Evolutionary conservation across 129 eudicot genomes (phyloP), one percentile per base, ranked within the genome.

Genomic region (Glebionis coronaria): DNA sequence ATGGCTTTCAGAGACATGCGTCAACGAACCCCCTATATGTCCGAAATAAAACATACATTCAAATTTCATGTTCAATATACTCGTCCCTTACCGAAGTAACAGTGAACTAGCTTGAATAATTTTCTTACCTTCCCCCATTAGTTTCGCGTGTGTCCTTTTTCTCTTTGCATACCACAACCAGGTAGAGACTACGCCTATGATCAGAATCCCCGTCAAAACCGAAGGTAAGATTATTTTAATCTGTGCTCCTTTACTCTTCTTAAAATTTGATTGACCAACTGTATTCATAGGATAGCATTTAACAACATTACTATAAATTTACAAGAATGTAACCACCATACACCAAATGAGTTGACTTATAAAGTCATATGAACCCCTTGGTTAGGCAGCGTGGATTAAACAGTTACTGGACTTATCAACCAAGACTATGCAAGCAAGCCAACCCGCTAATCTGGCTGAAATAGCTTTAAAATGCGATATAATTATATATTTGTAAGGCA

Each of bases 161-260:
- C 44, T 70, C 50, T 64, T 27, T 42, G 23, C 9, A 51, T 44
- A 46, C 47, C 56, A 5, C 44, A 45, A 62, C 61, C 73, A 28
- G 19, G 74, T 28, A 56, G 70, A 51, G 31, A 68, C 29, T n/a
- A 82, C 11, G 50, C 83, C 69, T 31, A 79, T 49, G 25, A 79
- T 59, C 23, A 69, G 55, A 67, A 76, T 29, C 42, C 67, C 80
- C 44, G 23, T 1, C 14, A 40, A n/a, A 27, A 23, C 13, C 21
- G 70, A 40, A 9, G 73, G n/a, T 7, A 73, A 25, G 16, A 60
- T 44, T 47, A 79, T 68, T 28, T 63, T 50, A 2, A 65, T 46
- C 14, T 65, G 56, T 40, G 55, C 9, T 42, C 61, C 46, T 49
- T 65, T 69, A 18, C 60, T 68, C 53, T 82, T 72, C 18, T 67